Evolutionary conservation across 805 yeast genomes (phyloP).

Genomic region (Cephaloascus fragrans): DNA sequence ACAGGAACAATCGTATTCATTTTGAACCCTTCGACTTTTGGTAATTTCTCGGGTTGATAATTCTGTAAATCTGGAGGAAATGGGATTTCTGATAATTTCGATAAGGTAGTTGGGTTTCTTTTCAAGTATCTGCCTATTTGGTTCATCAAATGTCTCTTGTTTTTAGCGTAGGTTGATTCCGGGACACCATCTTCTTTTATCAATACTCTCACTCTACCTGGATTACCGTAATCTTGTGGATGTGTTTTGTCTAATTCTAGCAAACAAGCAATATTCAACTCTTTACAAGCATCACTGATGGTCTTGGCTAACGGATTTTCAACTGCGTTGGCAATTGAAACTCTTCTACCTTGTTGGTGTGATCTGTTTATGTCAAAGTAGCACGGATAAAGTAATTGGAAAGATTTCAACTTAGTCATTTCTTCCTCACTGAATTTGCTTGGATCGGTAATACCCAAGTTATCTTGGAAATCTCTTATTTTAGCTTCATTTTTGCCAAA

Average conservation of each 20-base stretch:
- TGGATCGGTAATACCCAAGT: constrained; percentile 20
- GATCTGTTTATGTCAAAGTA: constrained; percentile 78
- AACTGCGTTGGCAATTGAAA: constrained; percentile 57
- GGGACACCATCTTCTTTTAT: constrained; percentile 42
- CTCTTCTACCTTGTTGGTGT: constrained; percentile 78
- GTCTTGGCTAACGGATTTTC: constrained; percentile 82
- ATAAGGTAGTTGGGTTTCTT: constrained; percentile 59
- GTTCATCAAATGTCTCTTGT: constrained; percentile 56
- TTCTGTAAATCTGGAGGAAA: constrained; percentile 54
- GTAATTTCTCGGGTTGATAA: constrained; percentile 50
- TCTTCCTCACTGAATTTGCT: constrained; percentile 41
- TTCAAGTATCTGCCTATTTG: constrained; percentile 53
- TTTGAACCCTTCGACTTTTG: constrained; percentile 75
- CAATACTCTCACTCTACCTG: constrained; percentile 85
- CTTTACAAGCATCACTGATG: constrained; percentile 60
- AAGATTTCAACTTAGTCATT: constrained; percentile 50
- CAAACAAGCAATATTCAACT: constrained; percentile 29
- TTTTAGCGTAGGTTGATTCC: constrained; percentile 20
- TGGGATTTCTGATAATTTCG: constrained; percentile 53
- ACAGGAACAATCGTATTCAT: constrained; percentile 88
- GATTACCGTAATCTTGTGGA: constrained; percentile 96
- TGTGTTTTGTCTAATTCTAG: constrained; percentile 79
- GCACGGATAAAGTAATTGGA: constrained; percentile 82
- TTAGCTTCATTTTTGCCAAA: constrained; percentile 12
- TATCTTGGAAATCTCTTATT: constrained; percentile 1